Conservation (phyloP, 2,329 filamentous ascomycete species). For the Pseudogymnoascus sp. region DNA sequence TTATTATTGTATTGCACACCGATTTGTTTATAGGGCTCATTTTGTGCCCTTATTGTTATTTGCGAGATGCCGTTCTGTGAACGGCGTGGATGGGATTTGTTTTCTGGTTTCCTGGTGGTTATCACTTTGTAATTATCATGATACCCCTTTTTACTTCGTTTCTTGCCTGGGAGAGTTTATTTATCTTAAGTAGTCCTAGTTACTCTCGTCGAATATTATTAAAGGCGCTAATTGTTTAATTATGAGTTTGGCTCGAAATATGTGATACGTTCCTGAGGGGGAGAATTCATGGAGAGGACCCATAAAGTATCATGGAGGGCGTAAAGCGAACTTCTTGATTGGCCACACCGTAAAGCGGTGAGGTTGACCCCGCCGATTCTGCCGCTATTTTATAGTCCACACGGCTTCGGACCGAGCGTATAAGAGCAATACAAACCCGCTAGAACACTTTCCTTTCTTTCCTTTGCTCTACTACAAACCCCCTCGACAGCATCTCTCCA, state of each 20-base stretch:
- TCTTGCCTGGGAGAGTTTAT: neutral
- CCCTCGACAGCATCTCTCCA: neutral
- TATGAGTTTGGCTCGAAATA: neutral
- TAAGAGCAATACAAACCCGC: neutral
- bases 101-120: conserved; percentile 1
- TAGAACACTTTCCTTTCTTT: neutral
- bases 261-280: neutral
- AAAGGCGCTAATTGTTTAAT: neutral
- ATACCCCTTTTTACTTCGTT: conserved; percentile 7
- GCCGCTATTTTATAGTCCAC: neutral
- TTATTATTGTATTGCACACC: neutral
- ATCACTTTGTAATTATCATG: conserved; percentile 10
- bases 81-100: neutral
- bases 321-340: neutral
- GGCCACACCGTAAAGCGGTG: neutral
- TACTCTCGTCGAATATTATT: conserved; percentile 2
- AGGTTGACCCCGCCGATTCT: neutral
- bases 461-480: neutral
- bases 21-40: neutral
- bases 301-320: conserved; percentile 4
- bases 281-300: neutral
- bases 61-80: neutral
- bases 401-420: neutral
- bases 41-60: neutral
- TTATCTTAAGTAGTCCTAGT: neutral